phyloP scores from a whole-genome alignment of 257 asterid genomes.

The Nicotiana noctiflora region DNA sequence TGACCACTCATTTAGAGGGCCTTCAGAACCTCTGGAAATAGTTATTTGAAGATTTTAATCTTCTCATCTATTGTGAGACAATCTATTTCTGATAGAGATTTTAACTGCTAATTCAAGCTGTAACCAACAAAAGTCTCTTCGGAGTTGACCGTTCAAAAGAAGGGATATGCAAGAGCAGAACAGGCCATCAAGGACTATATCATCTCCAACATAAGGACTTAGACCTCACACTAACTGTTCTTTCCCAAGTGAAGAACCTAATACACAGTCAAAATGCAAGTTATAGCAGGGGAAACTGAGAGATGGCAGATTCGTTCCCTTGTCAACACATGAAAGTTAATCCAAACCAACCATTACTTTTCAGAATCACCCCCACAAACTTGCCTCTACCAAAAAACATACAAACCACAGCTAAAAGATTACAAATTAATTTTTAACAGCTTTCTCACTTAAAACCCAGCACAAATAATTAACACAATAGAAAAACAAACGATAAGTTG shows the following conservation, averaged over 20 bases:
- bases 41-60: not conserved
- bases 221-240: not conserved
- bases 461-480: not conserved
- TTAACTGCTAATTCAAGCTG: not conserved
- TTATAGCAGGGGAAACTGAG: not conserved
- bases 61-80: not conserved
- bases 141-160: not conserved
- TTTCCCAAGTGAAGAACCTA: not conserved
- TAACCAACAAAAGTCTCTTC: not conserved
- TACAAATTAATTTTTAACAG: not conserved
- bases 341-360: no score
- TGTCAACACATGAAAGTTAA: no score
- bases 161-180: not conserved
- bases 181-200: constrained; percentile 3
- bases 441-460: not conserved
- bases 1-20: not conserved
- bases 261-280: not conserved
- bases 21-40: not conserved
- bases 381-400: no score
- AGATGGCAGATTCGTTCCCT: not conserved
- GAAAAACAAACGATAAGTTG: not conserved
- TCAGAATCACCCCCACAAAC: no score
- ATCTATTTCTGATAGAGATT: not conserved
- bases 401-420: no score
- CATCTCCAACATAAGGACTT: not conserved